These are phyloP conservation scores for Boechera retrofracta DNA, from an alignment of 345 rosid genomes.

Conservation along the genomic window DNA sequence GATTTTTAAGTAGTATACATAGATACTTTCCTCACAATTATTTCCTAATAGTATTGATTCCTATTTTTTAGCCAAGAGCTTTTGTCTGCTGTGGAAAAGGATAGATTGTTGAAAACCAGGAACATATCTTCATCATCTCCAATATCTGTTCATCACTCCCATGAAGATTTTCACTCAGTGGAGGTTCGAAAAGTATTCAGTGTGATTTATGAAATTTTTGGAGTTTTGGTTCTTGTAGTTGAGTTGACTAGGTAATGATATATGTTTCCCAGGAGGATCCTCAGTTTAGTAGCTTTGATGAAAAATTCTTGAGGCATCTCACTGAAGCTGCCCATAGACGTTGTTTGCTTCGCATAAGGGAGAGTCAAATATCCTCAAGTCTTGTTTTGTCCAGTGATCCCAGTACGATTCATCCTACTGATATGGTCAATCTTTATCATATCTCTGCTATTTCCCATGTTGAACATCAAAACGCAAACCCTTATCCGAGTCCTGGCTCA, in stretches of 20 bases:
- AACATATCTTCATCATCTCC: conserved; percentile 46
- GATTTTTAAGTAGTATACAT: neutral
- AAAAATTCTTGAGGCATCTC: conserved; percentile 65
- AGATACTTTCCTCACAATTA: neutral
- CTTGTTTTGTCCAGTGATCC: conserved; percentile 48
- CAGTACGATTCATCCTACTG: conserved; percentile 44
- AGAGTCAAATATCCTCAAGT: conserved; percentile 53
- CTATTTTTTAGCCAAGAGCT: conserved; percentile 75
- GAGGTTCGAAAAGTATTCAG: conserved; percentile 49
- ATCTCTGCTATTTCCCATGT: conserved; percentile 19
- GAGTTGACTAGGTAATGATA: neutral
- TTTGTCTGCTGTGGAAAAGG: conserved; percentile 67
- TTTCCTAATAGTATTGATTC: neutral
- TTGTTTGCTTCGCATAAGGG: conserved; percentile 61
- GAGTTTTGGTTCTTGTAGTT: neutral
- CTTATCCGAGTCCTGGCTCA: conserved; percentile 44
- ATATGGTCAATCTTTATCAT: conserved; percentile 29
- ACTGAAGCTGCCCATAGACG: conserved; percentile 63
- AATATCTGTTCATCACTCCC: conserved; percentile 35
- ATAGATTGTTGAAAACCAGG: conserved; percentile 59
- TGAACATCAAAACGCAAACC: conserved; percentile 36
- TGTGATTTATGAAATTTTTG: neutral
- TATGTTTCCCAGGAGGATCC: conserved; percentile 54
- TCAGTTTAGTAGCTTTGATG: conserved; percentile 61
- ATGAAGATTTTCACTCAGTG: conserved; percentile 53